Percentiles rank a stretch among this genome's conserved stretches.
Conservation (phyloP, 331 rosid genomes). For the Quercus lobata region DNA sequence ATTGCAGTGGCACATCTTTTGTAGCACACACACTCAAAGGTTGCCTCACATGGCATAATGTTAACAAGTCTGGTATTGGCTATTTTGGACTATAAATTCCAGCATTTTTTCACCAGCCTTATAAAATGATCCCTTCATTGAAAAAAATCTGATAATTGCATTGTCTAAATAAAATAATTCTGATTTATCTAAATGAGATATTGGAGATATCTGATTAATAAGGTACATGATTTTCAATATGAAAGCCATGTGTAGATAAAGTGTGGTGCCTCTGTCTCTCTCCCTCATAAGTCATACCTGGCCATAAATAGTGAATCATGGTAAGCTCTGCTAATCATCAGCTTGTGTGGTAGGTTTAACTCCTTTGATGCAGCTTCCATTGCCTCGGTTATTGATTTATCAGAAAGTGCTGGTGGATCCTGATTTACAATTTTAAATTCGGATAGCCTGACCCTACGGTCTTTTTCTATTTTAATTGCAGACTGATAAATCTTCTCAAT, state of each 20-base stretch:
- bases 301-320: slow-evolving; percentile 95
- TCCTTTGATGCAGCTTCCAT: slow-evolving; percentile 73
- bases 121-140: background rate
- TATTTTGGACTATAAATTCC: background rate
- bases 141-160: background rate
- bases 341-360: slow-evolving; percentile 73
- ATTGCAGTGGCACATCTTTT: background rate
- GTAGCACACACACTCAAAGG: background rate
- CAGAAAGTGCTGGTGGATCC: slow-evolving; percentile 91
- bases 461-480: slow-evolving; percentile 56
- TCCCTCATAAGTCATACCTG: slow-evolving; percentile 44
- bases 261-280: background rate
- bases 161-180: background rate
- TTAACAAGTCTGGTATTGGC: background rate
- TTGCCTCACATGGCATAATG: background rate
- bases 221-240: background rate
- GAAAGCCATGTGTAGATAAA: background rate
- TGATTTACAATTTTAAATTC: slow-evolving; percentile 77
- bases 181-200: background rate
- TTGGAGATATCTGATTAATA: background rate
- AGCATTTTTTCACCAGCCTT: background rate
- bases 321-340: slow-evolving; percentile 95
- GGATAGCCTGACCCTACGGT: slow-evolving; percentile 65
- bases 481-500: slow-evolving; percentile 75
- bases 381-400: slow-evolving; percentile 54